A percentile compares a stretch with the other conserved stretches of the same genome.
Evolutionary conservation across 768 basidiomycete genomes (phyloP).

Genomic region (Hygrophoropsis aurantiaca): DNA sequence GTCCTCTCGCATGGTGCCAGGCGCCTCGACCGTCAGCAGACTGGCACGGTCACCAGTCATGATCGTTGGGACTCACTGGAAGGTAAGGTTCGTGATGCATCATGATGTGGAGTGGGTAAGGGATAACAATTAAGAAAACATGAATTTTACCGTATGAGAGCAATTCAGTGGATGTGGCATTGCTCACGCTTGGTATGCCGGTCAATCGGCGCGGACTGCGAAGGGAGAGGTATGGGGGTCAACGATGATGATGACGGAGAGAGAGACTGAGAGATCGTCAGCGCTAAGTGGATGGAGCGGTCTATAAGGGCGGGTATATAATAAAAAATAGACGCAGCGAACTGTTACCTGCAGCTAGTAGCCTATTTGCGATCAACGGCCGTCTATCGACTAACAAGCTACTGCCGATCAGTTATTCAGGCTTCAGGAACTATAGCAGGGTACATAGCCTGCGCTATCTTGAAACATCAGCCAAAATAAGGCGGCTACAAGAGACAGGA

Average conservation of each 20-base stretch:
- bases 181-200: conserved; percentile 8
- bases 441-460: conserved; percentile 2
- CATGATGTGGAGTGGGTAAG: conserved; percentile 10
- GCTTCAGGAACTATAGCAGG: not conserved
- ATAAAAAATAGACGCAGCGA: not conserved
- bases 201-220: conserved; percentile 12
- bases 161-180: not conserved
- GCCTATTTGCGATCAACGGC: not conserved
- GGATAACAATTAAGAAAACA: conserved; percentile 2
- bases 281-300: not conserved
- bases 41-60: not conserved
- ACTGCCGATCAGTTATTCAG: conserved; percentile 13
- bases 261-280: too few relatives aligned
- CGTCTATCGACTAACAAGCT: too few relatives aligned
- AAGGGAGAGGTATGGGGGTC: not conserved
- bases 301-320: not conserved
- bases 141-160: conserved; percentile 7
- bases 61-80: too few relatives aligned
- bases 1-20: conserved; percentile 1
- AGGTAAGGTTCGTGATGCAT: not conserved
- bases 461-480: conserved; percentile 22
- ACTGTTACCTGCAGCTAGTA: not conserved
- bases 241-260: not conserved
- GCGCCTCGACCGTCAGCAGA: not conserved
- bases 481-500: conserved; percentile 7